These are phyloP conservation scores for Penicillium paradoxum DNA, from an alignment of 495 filamentous ascomycete species.

Conservation along the genomic window DNA sequence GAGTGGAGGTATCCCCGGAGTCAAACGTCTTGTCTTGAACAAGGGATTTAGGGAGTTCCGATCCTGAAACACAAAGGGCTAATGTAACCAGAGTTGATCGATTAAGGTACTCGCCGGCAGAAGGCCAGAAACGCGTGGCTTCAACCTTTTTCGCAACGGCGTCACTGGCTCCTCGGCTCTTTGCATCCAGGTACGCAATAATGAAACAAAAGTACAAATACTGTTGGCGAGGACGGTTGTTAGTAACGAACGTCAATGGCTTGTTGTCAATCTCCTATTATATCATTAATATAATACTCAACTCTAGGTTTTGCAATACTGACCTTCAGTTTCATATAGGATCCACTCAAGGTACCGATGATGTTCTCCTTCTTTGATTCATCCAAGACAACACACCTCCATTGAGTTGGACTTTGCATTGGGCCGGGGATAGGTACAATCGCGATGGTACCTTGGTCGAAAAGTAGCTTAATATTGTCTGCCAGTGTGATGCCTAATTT, in stretches of 20 bases:
- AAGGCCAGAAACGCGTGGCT: conserved; percentile 14
- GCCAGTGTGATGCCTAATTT: not conserved
- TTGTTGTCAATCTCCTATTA: conserved; percentile 3
- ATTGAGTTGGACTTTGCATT: conserved; percentile 2
- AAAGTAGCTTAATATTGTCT: not conserved
- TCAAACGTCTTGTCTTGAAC: conserved; percentile 87
- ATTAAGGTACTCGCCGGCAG: conserved; percentile 10
- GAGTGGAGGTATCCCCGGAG: not conserved
- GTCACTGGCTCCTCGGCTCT: not conserved
- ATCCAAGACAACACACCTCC: conserved; percentile 11
- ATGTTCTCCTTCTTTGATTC: conserved; percentile 6
- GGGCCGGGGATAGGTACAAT: conserved; percentile 5
- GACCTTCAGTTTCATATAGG: not conserved
- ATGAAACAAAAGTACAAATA: conserved; percentile 20
- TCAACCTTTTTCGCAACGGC: conserved; percentile 5
- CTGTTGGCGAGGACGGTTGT: conserved; percentile 12
- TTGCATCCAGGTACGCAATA: conserved; percentile 11
- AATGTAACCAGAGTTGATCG: conserved; percentile 13
- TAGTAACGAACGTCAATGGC: conserved; percentile 10
- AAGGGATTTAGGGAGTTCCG: conserved; percentile 55
- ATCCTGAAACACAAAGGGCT: conserved; percentile 16
- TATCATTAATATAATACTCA: not conserved
- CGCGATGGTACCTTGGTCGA: conserved; percentile 5
- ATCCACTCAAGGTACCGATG: not conserved
- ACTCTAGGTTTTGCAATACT: not conserved